These are phyloP conservation scores for Peronospora belbahrii DNA, from an alignment of 352 stramenopile species.

Conservation along the genomic window DNA sequence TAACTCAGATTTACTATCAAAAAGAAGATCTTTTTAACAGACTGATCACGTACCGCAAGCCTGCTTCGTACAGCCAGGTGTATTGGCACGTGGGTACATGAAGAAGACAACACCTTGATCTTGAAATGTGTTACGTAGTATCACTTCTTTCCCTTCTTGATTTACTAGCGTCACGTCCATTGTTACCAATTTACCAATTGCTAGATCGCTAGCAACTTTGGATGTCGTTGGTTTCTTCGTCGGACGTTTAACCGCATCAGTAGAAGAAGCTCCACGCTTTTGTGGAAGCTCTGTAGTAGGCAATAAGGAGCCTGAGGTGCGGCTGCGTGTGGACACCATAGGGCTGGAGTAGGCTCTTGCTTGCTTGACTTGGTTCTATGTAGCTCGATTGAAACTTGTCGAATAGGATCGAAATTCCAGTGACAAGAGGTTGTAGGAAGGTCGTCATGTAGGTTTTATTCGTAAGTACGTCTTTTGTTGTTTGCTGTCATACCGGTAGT, in stretches of 20 bases:
- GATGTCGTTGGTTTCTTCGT: conserved; percentile 44
- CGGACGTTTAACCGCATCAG: conserved; percentile 22
- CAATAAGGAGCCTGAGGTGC: conserved; percentile 26
- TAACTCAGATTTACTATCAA: conserved; percentile 1
- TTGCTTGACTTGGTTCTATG: background rate
- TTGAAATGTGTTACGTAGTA: conserved; percentile 62
- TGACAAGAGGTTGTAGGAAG: conserved; percentile 27
- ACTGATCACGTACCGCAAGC: conserved; percentile 47
- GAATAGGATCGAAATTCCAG: conserved; percentile 15
- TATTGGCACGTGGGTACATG: conserved; percentile 85
- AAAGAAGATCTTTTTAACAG: conserved; percentile 12
- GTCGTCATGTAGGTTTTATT: background rate
- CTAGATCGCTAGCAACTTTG: conserved; percentile 29
- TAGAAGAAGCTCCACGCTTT: conserved; percentile 19
- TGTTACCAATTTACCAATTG: conserved; percentile 39
- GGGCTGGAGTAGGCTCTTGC: background rate
- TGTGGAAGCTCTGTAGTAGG: conserved; percentile 18
- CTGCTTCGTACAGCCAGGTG: conserved; percentile 83
- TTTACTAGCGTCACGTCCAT: conserved; percentile 68
- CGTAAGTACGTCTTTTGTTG: too few species aligned
- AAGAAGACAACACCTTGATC: conserved; percentile 81
- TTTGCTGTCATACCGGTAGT: too few species aligned
- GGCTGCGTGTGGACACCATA: conserved; percentile 57
- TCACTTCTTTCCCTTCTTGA: conserved; percentile 55
- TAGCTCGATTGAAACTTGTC: conserved; percentile 4